Evolutionary conservation across 2,329 filamentous ascomycete genomes (phyloP).

Genomic region (Ophiostoma tasmaniense): DNA sequence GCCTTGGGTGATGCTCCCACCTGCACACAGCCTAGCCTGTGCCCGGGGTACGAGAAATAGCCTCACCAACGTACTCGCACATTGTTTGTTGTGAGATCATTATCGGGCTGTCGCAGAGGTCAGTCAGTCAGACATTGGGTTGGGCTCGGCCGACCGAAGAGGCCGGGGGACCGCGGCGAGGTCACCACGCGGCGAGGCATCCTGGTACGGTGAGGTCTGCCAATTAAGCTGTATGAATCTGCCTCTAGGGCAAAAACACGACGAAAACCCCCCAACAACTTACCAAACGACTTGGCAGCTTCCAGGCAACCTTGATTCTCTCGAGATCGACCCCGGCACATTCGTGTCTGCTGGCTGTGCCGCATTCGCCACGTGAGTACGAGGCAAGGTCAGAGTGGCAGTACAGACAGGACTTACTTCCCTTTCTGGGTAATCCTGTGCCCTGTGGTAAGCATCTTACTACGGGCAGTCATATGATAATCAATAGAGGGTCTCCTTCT

Average conservation of each 20-base stretch:
- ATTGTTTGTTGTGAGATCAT: background rate
- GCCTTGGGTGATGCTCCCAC: background rate
- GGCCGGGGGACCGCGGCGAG: conserved; percentile 6
- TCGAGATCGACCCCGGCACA: background rate
- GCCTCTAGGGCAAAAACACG: background rate
- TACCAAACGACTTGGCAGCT: background rate
- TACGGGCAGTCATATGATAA: background rate
- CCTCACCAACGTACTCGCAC: background rate
- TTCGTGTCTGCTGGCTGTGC: background rate
- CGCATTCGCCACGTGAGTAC: background rate
- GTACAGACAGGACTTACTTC: background rate
- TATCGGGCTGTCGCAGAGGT: background rate
- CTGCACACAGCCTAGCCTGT: background rate
- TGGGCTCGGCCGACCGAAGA: conserved; percentile 8
- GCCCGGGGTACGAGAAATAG: background rate
- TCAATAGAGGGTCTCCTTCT: background rate
- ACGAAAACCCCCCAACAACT: too few relatives aligned
- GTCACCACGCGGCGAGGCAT: conserved; percentile 2
- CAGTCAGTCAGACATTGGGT: conserved; percentile 8
- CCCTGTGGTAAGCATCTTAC: background rate
- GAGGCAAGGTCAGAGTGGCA: background rate
- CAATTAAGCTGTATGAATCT: background rate
- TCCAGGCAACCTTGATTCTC: background rate
- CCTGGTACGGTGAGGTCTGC: background rate
- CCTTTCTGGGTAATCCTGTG: background rate